A percentile compares a stretch with the other conserved stretches of the same genome.
phyloP scores from a whole-genome alignment of 2,329 filamentous ascomycete genomes.

The Phaeosphaeriaceae sp. region DNA sequence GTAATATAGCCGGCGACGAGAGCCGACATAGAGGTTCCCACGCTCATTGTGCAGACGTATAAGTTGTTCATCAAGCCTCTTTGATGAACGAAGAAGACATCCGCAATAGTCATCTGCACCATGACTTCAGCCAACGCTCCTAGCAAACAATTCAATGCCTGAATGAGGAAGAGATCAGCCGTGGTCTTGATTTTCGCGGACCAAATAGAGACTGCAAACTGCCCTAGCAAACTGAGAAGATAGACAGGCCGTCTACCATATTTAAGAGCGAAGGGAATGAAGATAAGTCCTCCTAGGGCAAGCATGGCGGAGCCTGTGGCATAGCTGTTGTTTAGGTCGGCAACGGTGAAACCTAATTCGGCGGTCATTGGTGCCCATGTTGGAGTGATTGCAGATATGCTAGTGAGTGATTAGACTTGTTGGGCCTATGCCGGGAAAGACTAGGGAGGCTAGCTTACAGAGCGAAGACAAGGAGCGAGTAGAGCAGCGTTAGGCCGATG shows the following conservation, averaged over 20 bases:
- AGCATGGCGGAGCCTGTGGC: conserved; percentile 53
- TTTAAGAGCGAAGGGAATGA: conserved; percentile 56
- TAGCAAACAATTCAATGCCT: conserved; percentile 52
- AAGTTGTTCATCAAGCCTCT: conserved; percentile 56
- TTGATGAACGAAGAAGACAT: conserved; percentile 58
- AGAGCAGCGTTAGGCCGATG: conserved; percentile 11
- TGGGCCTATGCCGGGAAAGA: no score
- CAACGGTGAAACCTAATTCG: conserved; percentile 23
- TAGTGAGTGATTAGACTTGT: background rate
- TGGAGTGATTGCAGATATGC: conserved; percentile 16
- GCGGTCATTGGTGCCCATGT: conserved; percentile 17
- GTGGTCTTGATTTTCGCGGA: conserved; percentile 52
- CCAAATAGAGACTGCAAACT: conserved; percentile 52
- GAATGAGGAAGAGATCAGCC: conserved; percentile 53
- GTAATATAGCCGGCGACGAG: conserved; percentile 53
- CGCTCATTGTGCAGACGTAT: conserved; percentile 51
- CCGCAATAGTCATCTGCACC: conserved; percentile 56
- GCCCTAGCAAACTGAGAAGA: conserved; percentile 49
- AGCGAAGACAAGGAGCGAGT: conserved; percentile 11
- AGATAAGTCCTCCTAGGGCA: conserved; percentile 50
- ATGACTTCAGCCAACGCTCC: conserved; percentile 54
- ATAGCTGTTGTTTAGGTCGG: conserved; percentile 55
- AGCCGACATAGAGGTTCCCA: conserved; percentile 46
- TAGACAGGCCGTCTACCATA: conserved; percentile 57
- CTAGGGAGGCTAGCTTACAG: conserved; percentile 2